Evolutionary conservation across 2,329 filamentous ascomycete species (phyloP), one percentile per base, ranked within the genome.

Genomic region (Massarina eburnea): DNA sequence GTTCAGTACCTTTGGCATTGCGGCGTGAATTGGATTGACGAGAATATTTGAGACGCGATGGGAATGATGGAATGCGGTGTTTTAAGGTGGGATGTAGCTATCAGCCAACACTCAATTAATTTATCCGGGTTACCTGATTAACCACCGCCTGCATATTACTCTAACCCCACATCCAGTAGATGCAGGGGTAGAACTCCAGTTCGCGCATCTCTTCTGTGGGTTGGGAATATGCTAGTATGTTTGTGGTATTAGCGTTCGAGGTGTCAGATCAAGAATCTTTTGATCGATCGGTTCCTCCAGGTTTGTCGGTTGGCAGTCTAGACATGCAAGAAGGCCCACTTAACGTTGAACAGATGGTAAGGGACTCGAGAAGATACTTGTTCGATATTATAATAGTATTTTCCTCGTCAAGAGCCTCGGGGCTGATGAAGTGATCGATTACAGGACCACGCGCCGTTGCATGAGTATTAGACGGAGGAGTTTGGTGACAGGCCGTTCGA

Each of bases 391-490:
- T n/a, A n/a, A n/a, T n/a, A n/a, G n/a, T n/a, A n/a, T n/a, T n/a
- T n/a, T n/a, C n/a, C 35, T 78, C 51, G 75, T 78, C 0, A 68
- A 54, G 54, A 50, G 59, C 3, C 55, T 80, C 3, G 77, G 77
- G 1, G 76, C 73, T 0, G 70, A 29, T 15, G 24, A 36, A 24
- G 27, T 40, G 9, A 49, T 59, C 22, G 49, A 57, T 38, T 55
- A 51, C 24, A 64, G 59, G 54, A 57, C 2, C 62, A 73, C 39
- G 33, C 45, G 0, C 52, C 69, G 4, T 51, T 79, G 2, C 50
- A 70, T 1, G 47, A 57, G 1, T 57, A 73, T 24, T 61, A 79
- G 8, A 55, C 61, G 0, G 42, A 57, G 7, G 40, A 54, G 35
- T 76, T 68, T 54, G 58, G 51, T 3, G 43, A 52, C 3, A 42